Evolutionary conservation across 1,284 basidiomycete species (phyloP).

Genomic region (Puccinia novopanici): DNA sequence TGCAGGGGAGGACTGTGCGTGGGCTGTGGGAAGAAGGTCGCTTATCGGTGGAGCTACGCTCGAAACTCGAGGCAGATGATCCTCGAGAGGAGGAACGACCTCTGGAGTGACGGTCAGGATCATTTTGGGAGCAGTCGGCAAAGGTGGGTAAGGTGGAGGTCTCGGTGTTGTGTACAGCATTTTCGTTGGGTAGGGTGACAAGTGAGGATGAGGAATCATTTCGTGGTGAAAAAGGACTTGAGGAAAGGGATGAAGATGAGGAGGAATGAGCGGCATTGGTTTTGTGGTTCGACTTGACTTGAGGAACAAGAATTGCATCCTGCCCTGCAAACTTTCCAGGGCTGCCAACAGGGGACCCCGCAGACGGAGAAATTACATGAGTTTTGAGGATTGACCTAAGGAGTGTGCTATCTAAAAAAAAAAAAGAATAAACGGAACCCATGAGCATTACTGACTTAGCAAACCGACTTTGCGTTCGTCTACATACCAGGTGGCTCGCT

Average conservation of each 20-base stretch:
- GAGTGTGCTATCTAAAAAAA: slow-evolving; percentile 33
- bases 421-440: too few species aligned
- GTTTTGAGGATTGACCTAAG: slow-evolving; percentile 34
- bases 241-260: slow-evolving; percentile 43
- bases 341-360: background rate
- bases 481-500: slow-evolving; percentile 40
- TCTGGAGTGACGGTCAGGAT: slow-evolving; percentile 30
- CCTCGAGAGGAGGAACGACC: slow-evolving; percentile 49
- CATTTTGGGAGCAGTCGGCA: slow-evolving; percentile 2
- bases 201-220: slow-evolving; percentile 42
- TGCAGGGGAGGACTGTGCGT: slow-evolving; percentile 38
- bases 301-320: slow-evolving; percentile 45
- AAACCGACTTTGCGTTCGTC: slow-evolving; percentile 25
- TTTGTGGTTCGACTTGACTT: slow-evolving; percentile 43
- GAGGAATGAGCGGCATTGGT: slow-evolving; percentile 17
- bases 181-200: slow-evolving; percentile 15
- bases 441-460: slow-evolving; percentile 43
- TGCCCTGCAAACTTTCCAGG: slow-evolving; percentile 24
- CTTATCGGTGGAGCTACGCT: slow-evolving; percentile 38
- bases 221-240: slow-evolving; percentile 41
- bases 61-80: slow-evolving; percentile 47
- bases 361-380: slow-evolving; percentile 4
- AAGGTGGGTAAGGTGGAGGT: background rate
- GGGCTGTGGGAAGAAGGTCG: slow-evolving; percentile 46
- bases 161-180: background rate